Conservation (phyloP, 495 filamentous ascomycete species). For the Coniosporium apollinis region DNA sequence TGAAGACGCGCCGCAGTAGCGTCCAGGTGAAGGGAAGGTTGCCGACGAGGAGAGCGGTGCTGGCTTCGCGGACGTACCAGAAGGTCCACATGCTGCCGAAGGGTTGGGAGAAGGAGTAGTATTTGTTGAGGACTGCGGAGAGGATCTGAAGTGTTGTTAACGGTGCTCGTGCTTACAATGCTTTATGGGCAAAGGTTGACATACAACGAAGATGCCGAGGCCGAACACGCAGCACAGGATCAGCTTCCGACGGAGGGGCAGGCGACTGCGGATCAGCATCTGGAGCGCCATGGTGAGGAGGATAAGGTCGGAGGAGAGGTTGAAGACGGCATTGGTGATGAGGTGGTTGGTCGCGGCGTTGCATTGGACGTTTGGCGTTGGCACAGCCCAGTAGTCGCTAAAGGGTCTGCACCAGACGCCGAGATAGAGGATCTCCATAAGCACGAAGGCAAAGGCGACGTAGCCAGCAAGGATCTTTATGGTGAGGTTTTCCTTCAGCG, state of each 20-base stretch:
- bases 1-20: constrained; percentile 36
- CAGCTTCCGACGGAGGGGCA: constrained; percentile 34
- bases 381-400: constrained; percentile 26
- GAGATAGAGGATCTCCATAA: constrained; percentile 47
- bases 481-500: constrained; percentile 28
- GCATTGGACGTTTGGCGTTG: constrained; percentile 17
- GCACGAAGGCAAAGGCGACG: constrained; percentile 35
- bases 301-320: constrained; percentile 44
- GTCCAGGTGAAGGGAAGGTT: constrained; percentile 49
- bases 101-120: constrained; percentile 43
- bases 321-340: constrained; percentile 49
- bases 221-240: constrained; percentile 32
- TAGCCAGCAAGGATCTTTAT: constrained; percentile 40
- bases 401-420: constrained; percentile 49
- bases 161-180: not conserved
- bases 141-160: constrained; percentile 26
- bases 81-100: constrained; percentile 41
- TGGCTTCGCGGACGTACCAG: constrained; percentile 51
- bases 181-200: constrained; percentile 4
- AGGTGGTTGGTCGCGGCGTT: constrained; percentile 34
- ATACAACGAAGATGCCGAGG: constrained; percentile 42
- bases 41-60: constrained; percentile 44
- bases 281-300: constrained; percentile 47
- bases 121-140: constrained; percentile 45
- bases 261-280: constrained; percentile 35